phyloP scores from a whole-genome alignment of 805 yeast genomes.

The Saturnispora sekii region DNA sequence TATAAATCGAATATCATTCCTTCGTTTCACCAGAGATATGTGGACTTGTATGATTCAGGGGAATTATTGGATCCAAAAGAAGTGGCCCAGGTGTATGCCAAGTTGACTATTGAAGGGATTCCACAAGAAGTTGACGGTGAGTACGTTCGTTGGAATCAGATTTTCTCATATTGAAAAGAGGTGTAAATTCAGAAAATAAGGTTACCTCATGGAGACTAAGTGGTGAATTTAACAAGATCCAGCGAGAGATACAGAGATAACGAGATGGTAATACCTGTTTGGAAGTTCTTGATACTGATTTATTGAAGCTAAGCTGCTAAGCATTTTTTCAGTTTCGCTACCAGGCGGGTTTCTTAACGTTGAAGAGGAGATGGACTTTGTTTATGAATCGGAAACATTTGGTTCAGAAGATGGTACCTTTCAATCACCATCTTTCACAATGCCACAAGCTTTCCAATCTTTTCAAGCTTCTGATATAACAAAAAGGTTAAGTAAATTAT shows the following conservation, averaged over 20 bases:
- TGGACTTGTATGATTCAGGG: slow-evolving; percentile 46
- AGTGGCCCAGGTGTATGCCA: slow-evolving; percentile 65
- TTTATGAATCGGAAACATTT: slow-evolving; percentile 18
- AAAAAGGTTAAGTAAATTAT: slow-evolving; percentile 18
- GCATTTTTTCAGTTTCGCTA: neutral
- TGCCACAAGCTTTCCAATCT: slow-evolving; percentile 28
- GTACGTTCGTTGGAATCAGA: slow-evolving; percentile 41
- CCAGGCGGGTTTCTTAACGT: neutral
- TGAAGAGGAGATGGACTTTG: slow-evolving; percentile 21
- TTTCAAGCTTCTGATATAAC: slow-evolving; percentile 28
- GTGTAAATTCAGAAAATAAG: too few relatives aligned
- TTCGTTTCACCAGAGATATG: slow-evolving; percentile 51
- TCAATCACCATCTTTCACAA: slow-evolving; percentile 4
- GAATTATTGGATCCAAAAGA: slow-evolving; percentile 56
- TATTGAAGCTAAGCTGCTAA: neutral
- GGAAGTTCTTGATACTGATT: too few relatives aligned
- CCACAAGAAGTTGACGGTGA: slow-evolving; percentile 51
- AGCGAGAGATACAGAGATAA: too few relatives aligned
- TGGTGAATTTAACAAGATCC: too few relatives aligned
- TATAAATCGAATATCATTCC: slow-evolving; percentile 52
- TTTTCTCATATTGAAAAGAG: neutral
- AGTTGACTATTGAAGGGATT: slow-evolving; percentile 54
- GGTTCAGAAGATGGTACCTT: neutral
- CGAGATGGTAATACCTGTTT: too few relatives aligned
- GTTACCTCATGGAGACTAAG: too few relatives aligned